Evolutionary conservation across 2,329 filamentous ascomycete genomes (phyloP).

Genomic region (Fusarium temperatum): DNA sequence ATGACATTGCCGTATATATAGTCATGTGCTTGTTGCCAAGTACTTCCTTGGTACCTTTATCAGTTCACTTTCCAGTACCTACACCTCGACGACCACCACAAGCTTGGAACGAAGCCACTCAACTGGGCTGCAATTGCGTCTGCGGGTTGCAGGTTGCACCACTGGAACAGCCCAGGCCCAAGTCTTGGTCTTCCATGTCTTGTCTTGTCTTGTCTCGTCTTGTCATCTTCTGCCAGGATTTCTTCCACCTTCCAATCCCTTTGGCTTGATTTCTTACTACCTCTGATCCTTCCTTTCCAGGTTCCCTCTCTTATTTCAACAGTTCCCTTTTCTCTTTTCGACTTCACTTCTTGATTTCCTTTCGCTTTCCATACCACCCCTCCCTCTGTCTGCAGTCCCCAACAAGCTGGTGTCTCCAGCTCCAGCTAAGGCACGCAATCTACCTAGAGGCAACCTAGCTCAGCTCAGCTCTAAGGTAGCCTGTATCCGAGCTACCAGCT

Average conservation of each 20-base stretch:
- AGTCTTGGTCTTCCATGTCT: not conserved
- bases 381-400: slow-evolving; percentile 13
- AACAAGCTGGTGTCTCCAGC: slow-evolving; percentile 17
- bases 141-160: slow-evolving; percentile 26
- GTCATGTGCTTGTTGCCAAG: not conserved
- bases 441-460: not conserved
- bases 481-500: slow-evolving; percentile 12
- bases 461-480: not conserved
- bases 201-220: slow-evolving; percentile 2
- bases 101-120: slow-evolving; percentile 29
- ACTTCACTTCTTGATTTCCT: slow-evolving; percentile 24
- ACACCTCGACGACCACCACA: slow-evolving; percentile 18
- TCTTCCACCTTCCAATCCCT: slow-evolving; percentile 29
- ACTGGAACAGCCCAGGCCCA: slow-evolving; percentile 7
- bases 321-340: slow-evolving; percentile 27
- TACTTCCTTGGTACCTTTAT: slow-evolving; percentile 8
- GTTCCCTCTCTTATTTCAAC: not conserved
- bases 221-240: slow-evolving; percentile 33
- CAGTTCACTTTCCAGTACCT: slow-evolving; percentile 5
- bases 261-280: slow-evolving; percentile 9
- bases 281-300: not conserved
- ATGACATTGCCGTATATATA: not conserved
- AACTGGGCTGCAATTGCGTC: slow-evolving; percentile 7
- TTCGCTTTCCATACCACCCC: slow-evolving; percentile 9
- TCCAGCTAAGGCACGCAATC: slow-evolving; percentile 2